phyloP scores from a whole-genome alignment of 2,329 filamentous ascomycete genomes.

The Cladosporium sp. region DNA sequence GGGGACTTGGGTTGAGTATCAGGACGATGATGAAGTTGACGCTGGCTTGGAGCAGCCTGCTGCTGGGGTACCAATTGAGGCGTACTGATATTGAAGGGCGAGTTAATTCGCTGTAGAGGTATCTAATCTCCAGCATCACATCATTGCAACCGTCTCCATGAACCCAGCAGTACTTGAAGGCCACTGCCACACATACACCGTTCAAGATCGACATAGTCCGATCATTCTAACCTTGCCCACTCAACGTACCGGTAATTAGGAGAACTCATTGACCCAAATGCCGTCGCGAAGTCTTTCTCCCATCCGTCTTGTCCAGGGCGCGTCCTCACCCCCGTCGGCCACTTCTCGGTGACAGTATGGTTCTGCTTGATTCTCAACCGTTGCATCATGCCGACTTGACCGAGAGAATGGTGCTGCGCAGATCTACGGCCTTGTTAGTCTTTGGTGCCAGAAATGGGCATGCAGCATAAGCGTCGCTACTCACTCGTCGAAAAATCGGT shows the following conservation, averaged over 20 bases:
- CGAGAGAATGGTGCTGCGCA: conserved; percentile 17
- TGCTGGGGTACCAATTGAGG: conserved; percentile 7
- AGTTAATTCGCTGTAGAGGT: neutral
- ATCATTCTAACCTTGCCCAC: neutral
- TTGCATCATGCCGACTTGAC: neutral
- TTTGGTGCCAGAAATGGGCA: neutral
- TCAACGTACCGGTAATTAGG: neutral
- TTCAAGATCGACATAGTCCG: neutral
- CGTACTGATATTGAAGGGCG: too few species aligned
- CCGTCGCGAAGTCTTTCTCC: neutral
- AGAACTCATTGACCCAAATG: neutral
- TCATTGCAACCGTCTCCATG: neutral
- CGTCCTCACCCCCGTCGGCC: conserved; percentile 20
- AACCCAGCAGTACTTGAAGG: neutral
- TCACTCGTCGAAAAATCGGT: neutral
- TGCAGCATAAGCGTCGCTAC: neutral
- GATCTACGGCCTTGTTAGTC: conserved; percentile 4
- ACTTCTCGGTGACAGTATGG: conserved; percentile 26
- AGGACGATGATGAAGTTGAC: conserved; percentile 30
- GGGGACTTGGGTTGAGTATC: conserved; percentile 48
- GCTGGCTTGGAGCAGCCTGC: neutral
- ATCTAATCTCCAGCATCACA: neutral
- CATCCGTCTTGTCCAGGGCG: neutral
- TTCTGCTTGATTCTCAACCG: conserved; percentile 20
- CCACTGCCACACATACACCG: neutral